Base-by-base conservation (phyloP, 2,329 filamentous ascomycete species). In the Paramyrothecium sp. region DNA sequence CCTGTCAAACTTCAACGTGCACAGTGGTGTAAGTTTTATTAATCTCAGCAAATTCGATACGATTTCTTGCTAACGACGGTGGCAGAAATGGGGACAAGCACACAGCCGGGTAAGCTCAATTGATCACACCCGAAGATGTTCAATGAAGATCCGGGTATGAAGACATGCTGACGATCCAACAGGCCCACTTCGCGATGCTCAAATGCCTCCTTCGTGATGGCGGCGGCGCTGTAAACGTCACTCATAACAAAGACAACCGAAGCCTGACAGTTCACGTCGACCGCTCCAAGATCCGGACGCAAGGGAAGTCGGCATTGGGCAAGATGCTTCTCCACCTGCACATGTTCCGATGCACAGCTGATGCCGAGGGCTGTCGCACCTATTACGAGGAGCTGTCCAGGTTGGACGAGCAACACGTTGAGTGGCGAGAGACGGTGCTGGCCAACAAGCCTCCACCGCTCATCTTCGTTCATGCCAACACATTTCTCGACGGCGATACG, bases 401-500 rank as follows among this genome's bases (percentile, higher is more conserved):
- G 13, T 85, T 89, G 3, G 78, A 84, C 16, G 72, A 67, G 22
- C 77, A 82, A 51, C 83, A 73, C 73, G 63, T 85, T 69, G 61
- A 76, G 63, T 83, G 86, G 65, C 69, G 85, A 56, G 76, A 82
- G 23, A 80, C 81, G 21, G 84, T 89, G 7, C 66, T 87, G 56
- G 73, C 73, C 49, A 82, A 82, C 64, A 82, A 84, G 66, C 80
- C 80, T 58, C 83, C 84, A 2, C 73, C 81, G 34, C 79, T 84
- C 68, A 77, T 85, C n/a, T 88, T 87, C 70, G 84, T 86, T 44
- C 85, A 89, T 67, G 82, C 83, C 1, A 89, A 88, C 65, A 89
- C 85, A 1, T 76, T 76, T 55, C 46, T 77, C 0, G 61, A 68
- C 0, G 72, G 60, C 0, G 65, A 69, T 16, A 33, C 17, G 1